Percentiles rank a stretch among this genome's conserved stretches.
Conservation (phyloP, 768 basidiomycete genomes). For the Rhizopogon rudus region DNA sequence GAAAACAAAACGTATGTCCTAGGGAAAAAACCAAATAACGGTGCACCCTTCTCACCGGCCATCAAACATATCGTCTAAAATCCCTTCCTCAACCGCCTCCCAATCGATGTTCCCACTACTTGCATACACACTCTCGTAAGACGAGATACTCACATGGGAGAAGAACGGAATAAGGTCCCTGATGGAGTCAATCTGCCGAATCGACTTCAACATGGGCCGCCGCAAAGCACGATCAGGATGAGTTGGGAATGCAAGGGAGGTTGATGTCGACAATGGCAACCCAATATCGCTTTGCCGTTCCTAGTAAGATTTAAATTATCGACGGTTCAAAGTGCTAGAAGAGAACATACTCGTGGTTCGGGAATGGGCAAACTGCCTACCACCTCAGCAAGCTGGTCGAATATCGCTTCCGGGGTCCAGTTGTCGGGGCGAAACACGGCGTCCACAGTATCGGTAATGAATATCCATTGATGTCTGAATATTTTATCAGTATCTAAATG, state of each 20-base stretch:
- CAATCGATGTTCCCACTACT: slow-evolving; percentile 82
- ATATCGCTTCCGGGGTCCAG: slow-evolving; percentile 80
- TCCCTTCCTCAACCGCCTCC: slow-evolving; percentile 77
- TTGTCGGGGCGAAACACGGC: slow-evolving; percentile 84
- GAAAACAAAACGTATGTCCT: slow-evolving; percentile 4
- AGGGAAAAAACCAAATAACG: not conserved
- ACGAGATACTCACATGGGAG: slow-evolving; percentile 79
- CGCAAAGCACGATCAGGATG: slow-evolving; percentile 51
- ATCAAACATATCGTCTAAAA: slow-evolving; percentile 91
- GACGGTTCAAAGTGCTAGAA: not conserved
- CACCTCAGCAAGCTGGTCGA: slow-evolving; percentile 87
- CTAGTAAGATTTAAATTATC: slow-evolving; percentile 4
- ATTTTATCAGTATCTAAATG: slow-evolving; percentile 4
- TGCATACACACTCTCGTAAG: slow-evolving; percentile 88
- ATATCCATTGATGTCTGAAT: slow-evolving; percentile 93
- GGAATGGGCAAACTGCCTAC: slow-evolving; percentile 59
- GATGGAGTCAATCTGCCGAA: slow-evolving; percentile 79
- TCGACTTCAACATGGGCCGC: slow-evolving; percentile 61
- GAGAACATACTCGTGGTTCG: slow-evolving; percentile 24
- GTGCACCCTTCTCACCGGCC: slow-evolving; percentile 38
- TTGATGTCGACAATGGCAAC: slow-evolving; percentile 15
- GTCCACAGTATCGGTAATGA: slow-evolving; percentile 96
- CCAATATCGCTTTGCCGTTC: slow-evolving; percentile 22
- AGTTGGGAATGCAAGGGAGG: slow-evolving; percentile 20
- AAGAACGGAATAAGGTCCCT: slow-evolving; percentile 89